Conservation (phyloP, 768 basidiomycete species). For the Calocybe gangraenosa region DNA sequence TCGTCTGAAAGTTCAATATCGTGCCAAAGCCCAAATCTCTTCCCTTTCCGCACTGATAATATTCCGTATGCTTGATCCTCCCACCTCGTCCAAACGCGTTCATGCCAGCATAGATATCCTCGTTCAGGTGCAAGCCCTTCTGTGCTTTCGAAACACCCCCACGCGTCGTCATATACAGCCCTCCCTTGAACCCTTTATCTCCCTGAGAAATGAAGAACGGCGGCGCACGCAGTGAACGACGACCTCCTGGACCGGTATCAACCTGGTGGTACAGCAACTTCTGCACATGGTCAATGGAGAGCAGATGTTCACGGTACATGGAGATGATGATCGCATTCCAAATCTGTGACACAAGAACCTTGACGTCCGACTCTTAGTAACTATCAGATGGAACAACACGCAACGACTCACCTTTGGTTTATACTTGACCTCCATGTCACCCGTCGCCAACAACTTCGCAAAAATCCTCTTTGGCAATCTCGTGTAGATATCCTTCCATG, state of each 20-base stretch:
- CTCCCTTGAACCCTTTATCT: conserved; percentile 72
- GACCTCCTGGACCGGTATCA: conserved; percentile 71
- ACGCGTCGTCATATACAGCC: conserved; percentile 96
- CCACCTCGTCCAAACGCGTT: conserved; percentile 96
- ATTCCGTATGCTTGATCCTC: conserved; percentile 98
- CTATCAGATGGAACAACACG: background rate
- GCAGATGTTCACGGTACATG: conserved; percentile 98
- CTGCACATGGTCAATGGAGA: conserved; percentile 98
- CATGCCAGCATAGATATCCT: conserved; percentile 99
- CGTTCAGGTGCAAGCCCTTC: conserved; percentile 98
- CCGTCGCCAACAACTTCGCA: conserved; percentile 88
- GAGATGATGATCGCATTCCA: conserved; percentile 99
- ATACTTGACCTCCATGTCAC: conserved; percentile 97
- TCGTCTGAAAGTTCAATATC: conserved; percentile 99
- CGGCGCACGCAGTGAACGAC: conserved; percentile 89
- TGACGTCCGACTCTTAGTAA: conserved; percentile 2
- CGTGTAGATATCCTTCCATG: conserved; percentile 97
- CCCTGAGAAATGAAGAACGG: conserved; percentile 97
- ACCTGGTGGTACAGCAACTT: conserved; percentile 97
- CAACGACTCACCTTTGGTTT: conserved; percentile 84
- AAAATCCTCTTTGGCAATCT: conserved; percentile 96
- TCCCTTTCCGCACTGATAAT: conserved; percentile 98
- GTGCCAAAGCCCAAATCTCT: conserved; percentile 99
- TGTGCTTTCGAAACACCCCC: conserved; percentile 99
- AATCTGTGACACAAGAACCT: conserved; percentile 97